Percentiles rank a stretch among this genome's conserved stretches.
phyloP scores from a whole-genome alignment of 805 yeast genomes.

The Dipodascopsis uninucleata region DNA sequence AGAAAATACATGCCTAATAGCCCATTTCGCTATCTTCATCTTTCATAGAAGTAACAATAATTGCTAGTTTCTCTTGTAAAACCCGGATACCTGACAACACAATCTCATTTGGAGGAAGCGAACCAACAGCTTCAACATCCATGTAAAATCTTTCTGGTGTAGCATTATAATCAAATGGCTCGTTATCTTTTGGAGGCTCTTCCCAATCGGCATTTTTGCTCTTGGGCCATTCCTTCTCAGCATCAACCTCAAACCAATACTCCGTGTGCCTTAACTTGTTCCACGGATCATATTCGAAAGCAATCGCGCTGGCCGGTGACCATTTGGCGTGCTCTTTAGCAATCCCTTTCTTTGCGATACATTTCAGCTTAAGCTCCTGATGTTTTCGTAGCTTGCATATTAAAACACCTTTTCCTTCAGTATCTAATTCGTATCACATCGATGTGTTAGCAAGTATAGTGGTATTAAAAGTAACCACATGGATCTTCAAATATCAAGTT shows the following conservation, averaged over 20 bases:
- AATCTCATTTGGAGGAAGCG: constrained; percentile 83
- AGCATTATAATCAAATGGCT: constrained; percentile 78
- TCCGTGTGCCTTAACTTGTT: constrained; percentile 94
- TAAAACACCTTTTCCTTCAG: constrained; percentile 75
- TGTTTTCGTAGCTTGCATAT: constrained; percentile 87
- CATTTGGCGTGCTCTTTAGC: constrained; percentile 88
- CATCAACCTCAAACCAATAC: constrained; percentile 90
- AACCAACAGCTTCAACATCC: constrained; percentile 90
- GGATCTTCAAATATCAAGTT: not conserved
- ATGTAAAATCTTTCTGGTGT: constrained; percentile 77
- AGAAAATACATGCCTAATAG: too few species aligned
- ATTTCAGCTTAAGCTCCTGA: constrained; percentile 82
- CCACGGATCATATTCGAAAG: constrained; percentile 99
- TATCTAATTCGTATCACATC: constrained; percentile 46
- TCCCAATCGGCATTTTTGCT: constrained; percentile 89
- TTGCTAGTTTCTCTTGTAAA: constrained; percentile 85
- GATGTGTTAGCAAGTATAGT: too few species aligned
- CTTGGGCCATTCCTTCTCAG: constrained; percentile 90
- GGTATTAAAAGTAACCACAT: not conserved
- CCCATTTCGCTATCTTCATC: constrained; percentile 29
- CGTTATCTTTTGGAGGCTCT: constrained; percentile 57
- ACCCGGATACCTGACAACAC: constrained; percentile 79
- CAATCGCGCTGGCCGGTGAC: constrained; percentile 95
- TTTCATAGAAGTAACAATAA: constrained; percentile 64
- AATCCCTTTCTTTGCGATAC: constrained; percentile 82